Evolutionary conservation across 176 grass and related monocot genomes (phyloP).

Genomic region (Aechmea fasciata): DNA sequence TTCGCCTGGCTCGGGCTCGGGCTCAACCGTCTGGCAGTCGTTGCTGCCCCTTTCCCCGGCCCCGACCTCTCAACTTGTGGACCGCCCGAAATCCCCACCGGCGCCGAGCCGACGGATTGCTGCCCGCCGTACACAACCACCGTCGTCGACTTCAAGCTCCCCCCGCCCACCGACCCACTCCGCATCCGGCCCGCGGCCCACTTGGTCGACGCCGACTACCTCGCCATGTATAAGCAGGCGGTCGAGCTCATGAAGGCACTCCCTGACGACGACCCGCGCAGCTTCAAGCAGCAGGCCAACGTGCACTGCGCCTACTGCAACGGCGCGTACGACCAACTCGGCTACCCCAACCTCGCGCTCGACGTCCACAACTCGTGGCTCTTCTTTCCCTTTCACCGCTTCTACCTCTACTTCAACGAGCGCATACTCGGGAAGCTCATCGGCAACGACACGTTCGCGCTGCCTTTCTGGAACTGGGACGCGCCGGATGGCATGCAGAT

Average conservation of each 20-base stretch:
- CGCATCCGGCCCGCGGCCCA: slow-evolving; percentile 65
- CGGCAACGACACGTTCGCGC: slow-evolving; percentile 54
- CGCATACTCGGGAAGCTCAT: slow-evolving; percentile 64
- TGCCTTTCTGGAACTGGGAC: slow-evolving; percentile 94
- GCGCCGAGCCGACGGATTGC: slow-evolving; percentile 17
- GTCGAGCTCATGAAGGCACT: slow-evolving; percentile 55
- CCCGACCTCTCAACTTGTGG: slow-evolving; percentile 43
- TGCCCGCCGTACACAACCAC: slow-evolving; percentile 27
- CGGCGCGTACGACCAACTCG: slow-evolving; percentile 45
- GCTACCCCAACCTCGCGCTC: slow-evolving; percentile 32
- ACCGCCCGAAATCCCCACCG: slow-evolving; percentile 15
- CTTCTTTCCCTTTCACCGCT: slow-evolving; percentile 76
- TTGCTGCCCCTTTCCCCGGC: slow-evolving; percentile 29
- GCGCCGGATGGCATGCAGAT: slow-evolving; percentile 48
- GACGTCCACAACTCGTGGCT: slow-evolving; percentile 56
- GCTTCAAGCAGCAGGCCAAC: slow-evolving; percentile 58
- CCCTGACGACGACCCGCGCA: slow-evolving; percentile 62
- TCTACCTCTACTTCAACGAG: slow-evolving; percentile 63
- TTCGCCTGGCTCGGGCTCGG: slow-evolving; percentile 12
- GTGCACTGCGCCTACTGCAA: slow-evolving; percentile 57
- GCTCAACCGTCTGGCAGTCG: slow-evolving; percentile 10
- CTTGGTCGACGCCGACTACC: slow-evolving; percentile 24
- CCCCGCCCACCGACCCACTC: slow-evolving; percentile 15
- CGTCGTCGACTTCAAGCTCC: slow-evolving; percentile 39
- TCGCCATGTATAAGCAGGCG: slow-evolving; percentile 49